phyloP scores from a whole-genome alignment of 108 stramenopile species.

The Licmophora abbreviata region DNA sequence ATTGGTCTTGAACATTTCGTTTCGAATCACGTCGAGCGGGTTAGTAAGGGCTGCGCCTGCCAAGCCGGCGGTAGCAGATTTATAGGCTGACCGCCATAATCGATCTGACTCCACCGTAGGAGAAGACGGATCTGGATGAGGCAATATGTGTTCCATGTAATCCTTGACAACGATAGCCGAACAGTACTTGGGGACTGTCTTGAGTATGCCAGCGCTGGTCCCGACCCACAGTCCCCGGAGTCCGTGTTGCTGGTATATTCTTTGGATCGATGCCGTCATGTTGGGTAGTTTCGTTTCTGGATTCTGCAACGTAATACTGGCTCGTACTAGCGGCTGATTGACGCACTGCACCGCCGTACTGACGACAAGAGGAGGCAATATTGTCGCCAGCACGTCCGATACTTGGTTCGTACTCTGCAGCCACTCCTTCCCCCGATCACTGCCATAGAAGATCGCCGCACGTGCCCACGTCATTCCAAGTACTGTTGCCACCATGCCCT shows the following conservation, averaged over 20 bases:
- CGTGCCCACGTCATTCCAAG: conserved; percentile 97
- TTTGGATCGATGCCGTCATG: conserved; percentile 52
- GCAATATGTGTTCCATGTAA: conserved; percentile 42
- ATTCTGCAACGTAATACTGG: conserved; percentile 88
- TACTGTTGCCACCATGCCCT: conserved; percentile 83
- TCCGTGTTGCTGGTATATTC: conserved; percentile 73
- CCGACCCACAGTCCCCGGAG: conserved; percentile 85
- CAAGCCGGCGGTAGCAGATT: conserved; percentile 85
- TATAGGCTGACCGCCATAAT: conserved; percentile 78
- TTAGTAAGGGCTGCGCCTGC: conserved; percentile 96
- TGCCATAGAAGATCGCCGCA: conserved; percentile 92
- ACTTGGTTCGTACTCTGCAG: conserved; percentile 19
- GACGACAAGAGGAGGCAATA: conserved; percentile 80
- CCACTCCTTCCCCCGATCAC: conserved; percentile 73
- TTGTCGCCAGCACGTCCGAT: conserved; percentile 31
- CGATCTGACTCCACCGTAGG: conserved; percentile 49
- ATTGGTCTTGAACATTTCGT: conserved; percentile 99
- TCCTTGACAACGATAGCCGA: conserved; percentile 92
- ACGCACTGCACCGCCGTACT: conserved; percentile 81
- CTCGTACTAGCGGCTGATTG: conserved; percentile 93
- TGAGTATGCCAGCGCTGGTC: conserved; percentile 88
- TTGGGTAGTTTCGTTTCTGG: conserved; percentile 60
- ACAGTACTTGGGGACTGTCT: conserved; percentile 98
- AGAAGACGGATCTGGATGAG: conserved; percentile 44
- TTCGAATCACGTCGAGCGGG: conserved; percentile 94